Conservation (phyloP, 2,329 filamentous ascomycete genomes). For the Botrytis tulipae region DNA sequence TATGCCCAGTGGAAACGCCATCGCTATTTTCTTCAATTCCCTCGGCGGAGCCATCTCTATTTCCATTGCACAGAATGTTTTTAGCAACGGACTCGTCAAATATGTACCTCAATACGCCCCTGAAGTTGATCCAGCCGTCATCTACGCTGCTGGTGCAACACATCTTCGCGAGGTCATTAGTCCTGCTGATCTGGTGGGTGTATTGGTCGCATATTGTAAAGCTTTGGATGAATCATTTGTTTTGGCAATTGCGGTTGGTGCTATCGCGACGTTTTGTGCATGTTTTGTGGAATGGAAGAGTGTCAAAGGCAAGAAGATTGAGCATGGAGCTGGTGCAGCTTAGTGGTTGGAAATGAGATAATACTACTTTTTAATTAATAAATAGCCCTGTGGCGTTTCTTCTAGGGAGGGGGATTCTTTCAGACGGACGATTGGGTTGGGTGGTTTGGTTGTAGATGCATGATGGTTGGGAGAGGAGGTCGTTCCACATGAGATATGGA, state of each 20-base stretch:
- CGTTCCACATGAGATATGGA: not conserved
- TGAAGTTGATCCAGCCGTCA: slow-evolving; percentile 43
- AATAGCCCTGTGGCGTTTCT: not conserved
- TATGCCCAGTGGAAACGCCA: slow-evolving; percentile 54
- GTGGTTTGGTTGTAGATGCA: not conserved
- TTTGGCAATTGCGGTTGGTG: slow-evolving; percentile 36
- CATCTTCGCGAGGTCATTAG: slow-evolving; percentile 41
- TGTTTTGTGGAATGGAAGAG: slow-evolving; percentile 38
- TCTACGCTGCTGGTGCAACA: slow-evolving; percentile 43
- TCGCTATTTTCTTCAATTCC: slow-evolving; percentile 58
- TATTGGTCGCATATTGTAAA: slow-evolving; percentile 44
- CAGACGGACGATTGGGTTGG: not conserved
- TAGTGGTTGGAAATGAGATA: not conserved
- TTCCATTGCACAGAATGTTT: slow-evolving; percentile 54
- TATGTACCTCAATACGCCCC: slow-evolving; percentile 38
- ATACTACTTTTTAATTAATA: not conserved
- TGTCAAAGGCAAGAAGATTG: slow-evolving; percentile 37
- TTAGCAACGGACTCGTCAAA: slow-evolving; percentile 35
- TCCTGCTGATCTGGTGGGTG: slow-evolving; percentile 39
- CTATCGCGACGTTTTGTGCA: slow-evolving; percentile 32
- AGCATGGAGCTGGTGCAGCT: slow-evolving; percentile 25
- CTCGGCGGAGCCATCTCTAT: slow-evolving; percentile 57
- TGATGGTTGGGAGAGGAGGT: not conserved
- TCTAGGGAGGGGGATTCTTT: not conserved
- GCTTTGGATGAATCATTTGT: slow-evolving; percentile 33